Base-by-base conservation (phyloP, 129 eudicot species). In the Flaveria linearis region DNA sequence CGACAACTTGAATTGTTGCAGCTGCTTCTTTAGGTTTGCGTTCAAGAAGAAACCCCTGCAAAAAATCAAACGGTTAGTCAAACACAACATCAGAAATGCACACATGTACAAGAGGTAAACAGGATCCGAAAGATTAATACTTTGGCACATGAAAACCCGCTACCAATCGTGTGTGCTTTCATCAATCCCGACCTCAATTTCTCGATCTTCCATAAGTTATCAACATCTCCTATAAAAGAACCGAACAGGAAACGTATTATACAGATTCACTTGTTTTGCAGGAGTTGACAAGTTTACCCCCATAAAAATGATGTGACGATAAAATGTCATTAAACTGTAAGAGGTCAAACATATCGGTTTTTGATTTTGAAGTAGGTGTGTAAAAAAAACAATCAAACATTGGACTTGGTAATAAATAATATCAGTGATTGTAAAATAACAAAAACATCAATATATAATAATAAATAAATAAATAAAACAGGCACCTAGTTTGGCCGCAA, bases 131-230 rank as follows among this genome's bases (percentile, higher is more conserved):
- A 3, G 9, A 57, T 57, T 69, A 69, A 72, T 82, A 90, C 98
- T 96, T 95, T 95, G 2, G 92, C 96, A 85, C 96, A 95, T 41
- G 99, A 86, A 83, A 95, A 83, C 4, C 83, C 92, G 75, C 88
- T 95, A 30, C 87, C 83, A 64, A 91, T 82, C 55, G 80, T 83
- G 71, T 89, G 97, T 62, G 84, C 43, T 76, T 91, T 88, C 88
- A 81, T 82, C n/a, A 79, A 25, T 39, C 86, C 86, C 63, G 91
- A 89, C 83, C 97, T 86, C 71, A 85, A 58, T 63, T 86, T 91
- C 81, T 95, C 97, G 78, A 85, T 82, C 79, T 91, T 84, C 99
- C 99, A 95, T 45, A 95, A 69, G 64, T 73, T 84, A 45, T 86
- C 92, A 75, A 81, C 79, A 75, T 95, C 99, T 77, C 97, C 99